These are phyloP conservation scores for Myriosclerotinia curreyana DNA, from an alignment of 2,329 filamentous ascomycete species.

Conservation along the genomic window DNA sequence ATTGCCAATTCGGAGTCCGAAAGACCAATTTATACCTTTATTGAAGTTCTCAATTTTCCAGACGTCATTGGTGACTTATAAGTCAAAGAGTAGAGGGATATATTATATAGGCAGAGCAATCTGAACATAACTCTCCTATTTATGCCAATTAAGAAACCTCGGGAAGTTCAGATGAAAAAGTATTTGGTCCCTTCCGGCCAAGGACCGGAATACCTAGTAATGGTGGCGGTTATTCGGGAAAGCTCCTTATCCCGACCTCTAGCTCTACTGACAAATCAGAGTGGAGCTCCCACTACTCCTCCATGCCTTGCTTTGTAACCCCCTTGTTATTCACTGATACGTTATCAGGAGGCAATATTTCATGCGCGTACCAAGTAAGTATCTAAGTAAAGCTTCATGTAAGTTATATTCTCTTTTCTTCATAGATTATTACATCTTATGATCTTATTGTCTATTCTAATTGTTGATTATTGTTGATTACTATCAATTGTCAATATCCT, in stretches of 20 bases:
- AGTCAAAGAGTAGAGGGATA: not conserved
- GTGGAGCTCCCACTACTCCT: not conserved
- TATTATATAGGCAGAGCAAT: slow-evolving; percentile 1
- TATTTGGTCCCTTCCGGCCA: not conserved
- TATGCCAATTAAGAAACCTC: not conserved
- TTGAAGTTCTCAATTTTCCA: not conserved
- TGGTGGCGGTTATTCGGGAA: not conserved
- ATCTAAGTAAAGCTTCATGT: not conserved
- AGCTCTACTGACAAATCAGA: not conserved
- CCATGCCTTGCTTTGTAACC: slow-evolving; percentile 7
- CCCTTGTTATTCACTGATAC: not conserved
- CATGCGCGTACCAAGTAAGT: not conserved
- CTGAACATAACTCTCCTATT: not conserved
- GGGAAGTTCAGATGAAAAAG: not conserved
- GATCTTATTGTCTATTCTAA: not conserved
- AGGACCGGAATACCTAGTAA: not conserved
- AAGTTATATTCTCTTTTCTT: not conserved
- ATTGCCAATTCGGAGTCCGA: not conserved
- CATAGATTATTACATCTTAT: slow-evolving; percentile 3
- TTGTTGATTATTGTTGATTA: not conserved
- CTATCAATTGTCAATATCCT: not conserved
- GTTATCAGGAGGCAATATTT: slow-evolving; percentile 16
- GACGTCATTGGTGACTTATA: not conserved
- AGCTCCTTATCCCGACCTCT: not conserved
- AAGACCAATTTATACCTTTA: not conserved